Evolutionary conservation across 2,329 filamentous ascomycete genomes (phyloP), one percentile per base, ranked within the genome.

Genomic region (Nigrospora sphaerica): DNA sequence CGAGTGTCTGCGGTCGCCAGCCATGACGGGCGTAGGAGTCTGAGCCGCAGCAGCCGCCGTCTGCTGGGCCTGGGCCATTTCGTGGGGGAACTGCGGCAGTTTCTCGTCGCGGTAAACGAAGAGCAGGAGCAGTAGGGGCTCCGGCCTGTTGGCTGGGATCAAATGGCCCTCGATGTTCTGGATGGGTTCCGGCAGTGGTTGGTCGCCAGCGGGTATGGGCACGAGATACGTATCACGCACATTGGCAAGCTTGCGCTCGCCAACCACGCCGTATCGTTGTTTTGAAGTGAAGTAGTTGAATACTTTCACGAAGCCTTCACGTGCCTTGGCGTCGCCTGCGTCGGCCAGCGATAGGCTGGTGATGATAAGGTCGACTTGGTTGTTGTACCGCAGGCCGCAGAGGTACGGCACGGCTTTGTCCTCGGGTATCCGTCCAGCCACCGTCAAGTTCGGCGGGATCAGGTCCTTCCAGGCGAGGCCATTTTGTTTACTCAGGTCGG

Each of bases 161-260:
- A 80, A 80, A 62, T 91, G 91, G 56, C 92, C 86, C 52, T 88
- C 84, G n/a, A 97, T 77, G 58, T 95, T 86, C 50, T 89, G 80
- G 64, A 96, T 81, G 57, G 96, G 95, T 51, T 91, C 87, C 0
- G 93, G 92, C 38, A 92, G 78, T 42, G 78, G 79, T 32, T 72
- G 74, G 23, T 80, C 74, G 23, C 88, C 89, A 6, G 83, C 77
- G 32, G 89, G 80, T 5, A 97, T 80, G 0, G 93, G 92, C 11
- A 96, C 85, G 32, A 97, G 78, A 63, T 97, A 97, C 2, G 91
- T 88, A 61, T 97, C 92, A 49, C 90, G 85, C 42, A 96, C 86
- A 49, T 89, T 85, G 17, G 81, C 78, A 31, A 83, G 69, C 1
- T 79, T 78, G 62, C 87, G 86, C 60, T 92, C 87, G 13, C 84